Base-by-base conservation (phyloP, 164 flowering plant genomes). In the Vitis rotundifolia region DNA sequence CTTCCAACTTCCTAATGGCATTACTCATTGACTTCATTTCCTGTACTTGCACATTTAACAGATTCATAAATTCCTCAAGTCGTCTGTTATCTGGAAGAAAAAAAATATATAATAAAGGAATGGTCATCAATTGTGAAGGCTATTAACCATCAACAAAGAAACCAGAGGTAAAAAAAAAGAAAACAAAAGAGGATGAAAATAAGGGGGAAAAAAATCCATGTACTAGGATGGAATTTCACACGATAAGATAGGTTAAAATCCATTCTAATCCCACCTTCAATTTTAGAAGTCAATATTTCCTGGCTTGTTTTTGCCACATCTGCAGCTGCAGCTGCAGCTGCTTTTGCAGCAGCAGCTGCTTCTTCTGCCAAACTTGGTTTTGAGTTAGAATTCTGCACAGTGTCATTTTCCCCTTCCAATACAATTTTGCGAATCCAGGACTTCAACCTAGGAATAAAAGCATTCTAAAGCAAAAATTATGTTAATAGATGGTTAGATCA, bases 361-460 rank as follows among this genome's bases (percentile, higher is more conserved):
- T 91, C 97, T 83, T 91, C 97, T 59, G 86, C 89, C 76, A 85
- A 52, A 77, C 80, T 87, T 64, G 97, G 95, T 56, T 80, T 87
- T 55, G 75, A 62, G 55, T 70, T 68, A 13, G 59, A 68, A 78
- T 79, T 85, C 73, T 85, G 80, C 18, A 12, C 68, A 51, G 68
- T 59, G 56, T 80, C 88, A 74, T 80, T 73, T 66, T 86, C 95
- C 64, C 85, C 94, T 70, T 89, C 98, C 18, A 16, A 29, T 44
- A 87, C 93, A 73, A 93, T 84, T 79, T 85, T 93, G 49, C 95
- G 91, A 71, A 96, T 85, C 99, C 99, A 96, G 69, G 95, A 81
- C 79, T 93, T 96, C 69, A 93, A 79, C 80, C 88, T 79, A 18
- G 99, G 99, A 64, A 96, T 49, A 70, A 92, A 51, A 63, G 86